Evolutionary conservation across 495 filamentous ascomycete species (phyloP).

Genomic region (Penicillium soppii): DNA sequence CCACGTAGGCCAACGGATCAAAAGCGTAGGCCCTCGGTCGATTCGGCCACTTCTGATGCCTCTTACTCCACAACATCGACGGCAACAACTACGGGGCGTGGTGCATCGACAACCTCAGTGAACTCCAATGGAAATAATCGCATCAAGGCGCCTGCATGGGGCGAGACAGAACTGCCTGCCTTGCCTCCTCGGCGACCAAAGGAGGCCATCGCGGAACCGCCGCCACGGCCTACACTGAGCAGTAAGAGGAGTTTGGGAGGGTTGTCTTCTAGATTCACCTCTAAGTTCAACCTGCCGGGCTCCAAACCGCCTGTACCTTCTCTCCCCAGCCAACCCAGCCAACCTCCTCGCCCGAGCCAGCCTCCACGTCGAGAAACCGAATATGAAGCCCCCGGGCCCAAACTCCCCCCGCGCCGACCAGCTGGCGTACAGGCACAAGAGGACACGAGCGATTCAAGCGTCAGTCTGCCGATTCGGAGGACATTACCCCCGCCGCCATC

Average conservation of each 20-base stretch:
- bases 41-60: conserved; percentile 38
- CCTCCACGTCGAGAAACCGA: conserved; percentile 5
- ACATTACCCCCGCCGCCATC: conserved; percentile 37
- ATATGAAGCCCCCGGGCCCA: conserved; percentile 16
- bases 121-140: conserved; percentile 25
- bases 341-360: conserved; percentile 13
- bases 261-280: conserved; percentile 17
- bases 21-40: conserved; percentile 28
- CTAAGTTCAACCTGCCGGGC: conserved; percentile 20
- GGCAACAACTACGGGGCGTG: conserved; percentile 31
- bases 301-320: conserved; percentile 15
- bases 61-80: conserved; percentile 40
- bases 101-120: conserved; percentile 33
- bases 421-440: conserved; percentile 19
- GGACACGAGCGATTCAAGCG: conserved; percentile 23
- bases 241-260: conserved; percentile 17
- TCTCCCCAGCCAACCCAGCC: conserved; percentile 2
- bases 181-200: conserved; percentile 41
- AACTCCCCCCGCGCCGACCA: conserved; percentile 33
- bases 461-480: conserved; percentile 23
- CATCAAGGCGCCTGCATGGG: conserved; percentile 46
- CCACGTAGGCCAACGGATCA: conserved; percentile 40
- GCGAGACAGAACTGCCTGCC: conserved; percentile 40
- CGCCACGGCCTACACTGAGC: conserved; percentile 25
- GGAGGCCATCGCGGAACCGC: conserved; percentile 17